Percentiles rank a stretch among this genome's conserved stretches.
Conservation (phyloP, 2,329 filamentous ascomycete genomes). For the Orbilia oligospora region DNA sequence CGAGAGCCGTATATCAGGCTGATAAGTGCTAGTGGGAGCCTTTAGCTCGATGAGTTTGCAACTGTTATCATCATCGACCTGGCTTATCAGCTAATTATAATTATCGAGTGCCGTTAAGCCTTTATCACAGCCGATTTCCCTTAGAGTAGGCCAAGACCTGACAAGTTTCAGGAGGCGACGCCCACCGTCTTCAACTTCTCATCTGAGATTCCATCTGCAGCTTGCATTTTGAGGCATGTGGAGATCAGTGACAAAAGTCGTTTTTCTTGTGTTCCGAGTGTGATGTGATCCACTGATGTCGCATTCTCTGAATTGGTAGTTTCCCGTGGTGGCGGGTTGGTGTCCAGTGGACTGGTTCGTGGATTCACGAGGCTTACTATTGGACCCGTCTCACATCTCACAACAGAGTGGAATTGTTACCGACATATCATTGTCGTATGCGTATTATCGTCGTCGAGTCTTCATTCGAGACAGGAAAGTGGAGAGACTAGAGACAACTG, state of each 20-base stretch:
- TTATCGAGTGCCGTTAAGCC: background rate
- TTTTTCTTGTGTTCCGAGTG: slow-evolving; percentile 32
- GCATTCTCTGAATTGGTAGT: slow-evolving; percentile 38
- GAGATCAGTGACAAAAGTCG: slow-evolving; percentile 34
- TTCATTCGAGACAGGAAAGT: slow-evolving; percentile 44
- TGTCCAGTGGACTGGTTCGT: slow-evolving; percentile 59
- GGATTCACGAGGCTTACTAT: slow-evolving; percentile 55
- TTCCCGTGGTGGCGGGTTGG: slow-evolving; percentile 55
- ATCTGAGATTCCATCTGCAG: slow-evolving; percentile 45
- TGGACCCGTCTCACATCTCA: slow-evolving; percentile 29
- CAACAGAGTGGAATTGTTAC: slow-evolving; percentile 20
- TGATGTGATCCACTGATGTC: slow-evolving; percentile 51
- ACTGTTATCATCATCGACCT: slow-evolving; percentile 25
- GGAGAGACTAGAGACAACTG: slow-evolving; percentile 13
- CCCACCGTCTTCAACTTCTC: slow-evolving; percentile 37
- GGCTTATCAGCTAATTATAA: slow-evolving; percentile 38
- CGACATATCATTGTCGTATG: slow-evolving; percentile 13
- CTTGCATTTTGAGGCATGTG: slow-evolving; percentile 30
- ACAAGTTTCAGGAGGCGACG: slow-evolving; percentile 56
- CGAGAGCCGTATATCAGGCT: background rate
- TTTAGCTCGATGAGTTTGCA: background rate
- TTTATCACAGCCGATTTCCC: slow-evolving; percentile 32
- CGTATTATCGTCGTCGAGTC: slow-evolving; percentile 22
- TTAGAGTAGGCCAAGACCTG: slow-evolving; percentile 42
- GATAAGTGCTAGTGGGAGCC: slow-evolving; percentile 1